Conservation (phyloP, 352 stramenopile species). For the Pythium oligandrum region DNA sequence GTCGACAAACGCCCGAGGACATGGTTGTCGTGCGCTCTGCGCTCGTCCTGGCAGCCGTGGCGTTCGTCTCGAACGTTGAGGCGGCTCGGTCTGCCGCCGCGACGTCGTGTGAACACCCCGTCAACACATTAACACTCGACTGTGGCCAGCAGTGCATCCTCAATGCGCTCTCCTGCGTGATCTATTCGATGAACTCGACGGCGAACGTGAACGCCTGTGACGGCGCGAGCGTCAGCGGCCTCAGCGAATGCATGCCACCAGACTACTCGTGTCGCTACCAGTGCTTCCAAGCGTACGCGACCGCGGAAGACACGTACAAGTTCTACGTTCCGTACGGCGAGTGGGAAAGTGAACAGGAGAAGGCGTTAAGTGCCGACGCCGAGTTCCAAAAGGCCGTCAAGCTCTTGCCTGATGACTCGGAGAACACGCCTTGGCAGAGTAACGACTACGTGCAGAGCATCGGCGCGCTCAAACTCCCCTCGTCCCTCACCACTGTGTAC, state of each 20-base stretch:
- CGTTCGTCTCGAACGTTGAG: no score
- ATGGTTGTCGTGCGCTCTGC: no score
- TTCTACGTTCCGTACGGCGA: constrained; percentile 8
- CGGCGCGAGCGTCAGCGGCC: constrained; percentile 1
- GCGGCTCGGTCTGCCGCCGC: background rate
- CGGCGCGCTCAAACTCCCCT: constrained; percentile 4
- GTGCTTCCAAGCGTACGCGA: constrained; percentile 9
- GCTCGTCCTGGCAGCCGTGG: no score
- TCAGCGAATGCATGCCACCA: constrained; percentile 7
- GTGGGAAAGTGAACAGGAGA: background rate
- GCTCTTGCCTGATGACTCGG: background rate
- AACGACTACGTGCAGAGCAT: constrained; percentile 16
- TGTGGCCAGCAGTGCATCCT: constrained; percentile 9
- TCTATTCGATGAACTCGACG: constrained; percentile 1
- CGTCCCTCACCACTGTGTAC: constrained; percentile 6
- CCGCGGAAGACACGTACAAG: background rate
- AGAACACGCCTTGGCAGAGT: constrained; percentile 8
- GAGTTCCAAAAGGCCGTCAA: background rate
- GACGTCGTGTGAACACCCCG: background rate
- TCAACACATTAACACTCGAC: constrained; percentile 9
- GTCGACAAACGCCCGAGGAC: no score
- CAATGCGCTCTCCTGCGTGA: constrained; percentile 5
- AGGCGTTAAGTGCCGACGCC: background rate
- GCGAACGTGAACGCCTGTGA: constrained; percentile 1
- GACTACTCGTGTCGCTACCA: constrained; percentile 7